A percentile compares a stretch with the other conserved stretches of the same genome.
phyloP scores from a whole-genome alignment of 2,329 filamentous ascomycete genomes.

The Botrytis cinerea region DNA sequence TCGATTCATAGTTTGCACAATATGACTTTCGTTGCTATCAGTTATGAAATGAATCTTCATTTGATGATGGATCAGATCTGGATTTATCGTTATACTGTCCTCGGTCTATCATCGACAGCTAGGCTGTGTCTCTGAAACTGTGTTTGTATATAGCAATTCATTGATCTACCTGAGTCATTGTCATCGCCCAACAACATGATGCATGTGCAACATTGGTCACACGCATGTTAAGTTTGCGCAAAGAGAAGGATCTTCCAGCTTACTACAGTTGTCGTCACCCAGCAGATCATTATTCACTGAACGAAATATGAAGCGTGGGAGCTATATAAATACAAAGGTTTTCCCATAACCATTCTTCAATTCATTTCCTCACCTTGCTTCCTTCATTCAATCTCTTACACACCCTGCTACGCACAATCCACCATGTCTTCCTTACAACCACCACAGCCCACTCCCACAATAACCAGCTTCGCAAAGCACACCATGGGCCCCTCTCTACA shows the following conservation, averaged over 20 bases:
- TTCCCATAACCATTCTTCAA: no score
- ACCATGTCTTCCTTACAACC: neutral
- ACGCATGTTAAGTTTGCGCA: neutral
- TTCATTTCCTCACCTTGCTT: neutral
- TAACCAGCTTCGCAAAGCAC: neutral
- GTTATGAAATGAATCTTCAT: neutral
- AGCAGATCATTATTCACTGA: neutral
- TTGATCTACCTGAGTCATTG: neutral
- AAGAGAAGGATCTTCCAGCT: neutral
- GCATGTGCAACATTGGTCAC: neutral
- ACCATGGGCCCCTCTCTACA: slow-evolving; percentile 2
- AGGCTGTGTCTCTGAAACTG: neutral
- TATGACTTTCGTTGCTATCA: neutral
- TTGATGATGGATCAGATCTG: neutral
- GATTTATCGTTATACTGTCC: neutral
- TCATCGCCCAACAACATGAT: no score
- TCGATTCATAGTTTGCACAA: neutral
- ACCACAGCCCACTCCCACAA: neutral
- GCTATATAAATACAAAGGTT: neutral
- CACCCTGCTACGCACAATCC: neutral
- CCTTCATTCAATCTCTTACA: neutral
- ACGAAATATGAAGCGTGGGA: neutral
- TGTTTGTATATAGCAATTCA: neutral
- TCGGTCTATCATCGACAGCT: neutral
- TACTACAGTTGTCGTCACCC: neutral